Base-by-base conservation (phyloP, 345 rosid genomes). In the Balakata baccata region DNA sequence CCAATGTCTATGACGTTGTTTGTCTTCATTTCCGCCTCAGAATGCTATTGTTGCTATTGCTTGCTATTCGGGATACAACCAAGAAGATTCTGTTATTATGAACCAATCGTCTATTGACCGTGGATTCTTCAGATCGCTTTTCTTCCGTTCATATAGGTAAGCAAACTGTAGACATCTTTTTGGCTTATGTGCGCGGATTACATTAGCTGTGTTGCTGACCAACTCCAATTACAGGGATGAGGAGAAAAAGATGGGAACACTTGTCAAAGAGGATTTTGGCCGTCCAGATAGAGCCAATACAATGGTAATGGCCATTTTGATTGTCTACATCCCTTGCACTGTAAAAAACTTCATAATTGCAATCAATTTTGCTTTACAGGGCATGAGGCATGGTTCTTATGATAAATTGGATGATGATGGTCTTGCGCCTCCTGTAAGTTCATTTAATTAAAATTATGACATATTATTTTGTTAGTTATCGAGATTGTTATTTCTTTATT, bases 71-170 rank as follows among this genome's bases (percentile, higher is more conserved):
- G 99, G 99, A 59, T 95, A 92, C 77, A 95, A 95, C 84, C 99
- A 92, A 87, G 99, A 95, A 87, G 99, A 95, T 84, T 95, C 99
- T 69, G 97, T 95, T 79, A 95, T 95, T 71, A 95, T 95, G 99
- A 95, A 92, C 54, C 98, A 95, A 78, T 95, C 99, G 7, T 95
- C 99, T 39, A 84, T 91, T 73, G 99, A 94, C 70, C 95, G 99
- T 61, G 99, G 99, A 45, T 94, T 94, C 86, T 94, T 94, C 64
- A 78, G 99, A 75, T 94, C 99, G 16, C 87, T 94, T 64, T 90
- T 92, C 85, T 92, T 92, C 84, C 98, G 97, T 57, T 94, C 98
- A 58, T 92, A 94, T 76, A 86, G 98, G 98, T 87, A 79, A 78
- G 74, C 57, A 46, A n/a, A 25, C 57, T 76, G 41, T 13, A 49